phyloP scores from a whole-genome alignment of 768 basidiomycete genomes.

The Lentinus tigrinus region DNA sequence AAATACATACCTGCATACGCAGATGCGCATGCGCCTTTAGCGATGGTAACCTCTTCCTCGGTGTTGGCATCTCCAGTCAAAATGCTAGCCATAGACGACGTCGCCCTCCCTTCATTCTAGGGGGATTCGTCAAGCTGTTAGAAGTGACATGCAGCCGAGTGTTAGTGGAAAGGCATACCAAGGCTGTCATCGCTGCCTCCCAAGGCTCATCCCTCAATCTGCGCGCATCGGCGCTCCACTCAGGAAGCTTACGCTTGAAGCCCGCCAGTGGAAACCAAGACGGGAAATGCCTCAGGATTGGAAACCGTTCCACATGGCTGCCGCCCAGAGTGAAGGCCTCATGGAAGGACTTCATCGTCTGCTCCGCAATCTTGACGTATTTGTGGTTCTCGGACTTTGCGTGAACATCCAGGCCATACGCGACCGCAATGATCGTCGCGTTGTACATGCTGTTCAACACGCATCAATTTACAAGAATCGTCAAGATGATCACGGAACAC shows the following conservation, averaged over 20 bases:
- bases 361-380: constrained; percentile 38
- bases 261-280: background rate
- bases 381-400: constrained; percentile 36
- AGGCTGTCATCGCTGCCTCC: background rate
- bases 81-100: background rate
- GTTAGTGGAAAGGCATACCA: background rate
- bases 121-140: too few relatives aligned
- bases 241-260: background rate
- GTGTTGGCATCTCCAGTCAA: background rate
- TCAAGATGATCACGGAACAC: constrained; percentile 8
- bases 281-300: constrained; percentile 8
- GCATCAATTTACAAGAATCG: background rate
- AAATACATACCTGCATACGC: background rate
- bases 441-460: constrained; percentile 20
- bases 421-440: constrained; percentile 36
- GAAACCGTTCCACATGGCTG: constrained; percentile 41
- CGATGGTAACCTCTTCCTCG: background rate
- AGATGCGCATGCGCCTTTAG: background rate
- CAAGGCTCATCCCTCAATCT: constrained; percentile 2
- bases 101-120: background rate
- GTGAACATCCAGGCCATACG: constrained; percentile 44
- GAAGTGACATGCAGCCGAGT: background rate
- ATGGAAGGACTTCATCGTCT: constrained; percentile 31
- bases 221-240: background rate
- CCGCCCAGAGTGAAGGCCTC: constrained; percentile 37